Evolutionary conservation across 2,329 filamentous ascomycete genomes (phyloP), one percentile per base, ranked within the genome.

Genomic region (Alternaria postmessia): DNA sequence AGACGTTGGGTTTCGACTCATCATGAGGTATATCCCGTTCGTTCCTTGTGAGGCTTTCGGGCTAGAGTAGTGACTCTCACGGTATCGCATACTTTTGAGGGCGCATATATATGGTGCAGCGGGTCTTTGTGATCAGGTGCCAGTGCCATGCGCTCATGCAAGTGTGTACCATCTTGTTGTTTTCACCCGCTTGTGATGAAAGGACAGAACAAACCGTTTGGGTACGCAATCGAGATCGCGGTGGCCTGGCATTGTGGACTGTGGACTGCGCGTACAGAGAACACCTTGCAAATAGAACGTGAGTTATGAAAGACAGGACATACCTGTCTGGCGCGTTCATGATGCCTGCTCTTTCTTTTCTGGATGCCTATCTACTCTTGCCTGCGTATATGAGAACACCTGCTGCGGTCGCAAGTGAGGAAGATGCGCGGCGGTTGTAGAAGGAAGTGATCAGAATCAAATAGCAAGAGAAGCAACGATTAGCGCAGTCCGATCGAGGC

Each of bases 311-410:
- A 42, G 16, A 18, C 14, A 44, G 39, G 43, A 66, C 75, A 20
- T 74, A 78, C 76, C 76, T 73, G 57, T 78, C 76, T 47, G 76
- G 76, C 42, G 76, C 76, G 73, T 78, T 78, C 76, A 78, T 78
- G 4, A 30, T 75, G 67, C 32, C 14, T 53, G 26, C 51, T n/a
- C 51, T 58, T 51, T 54, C 54, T 56, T 54, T 49, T 47, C 41
- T 41, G 20, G 57, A 51, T 42, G 32, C n/a, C 53, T 57, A 28
- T 30, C 18, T 18, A 28, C 38, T 58, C 42, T 59, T 62, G 43
- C 53, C 22, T 22, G 42, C 36, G 14, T 24, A 4, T 34, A 47
- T 22, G 48, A 5, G 42, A 39, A 47, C 22, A n/a, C 22, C 24
- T 62, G 43, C 53, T 54, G 48, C 46, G 24, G 28, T 38, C 54